These are phyloP conservation scores for Gossypium gossypioides DNA, from an alignment of 441 rosid species.

Conservation along the genomic window DNA sequence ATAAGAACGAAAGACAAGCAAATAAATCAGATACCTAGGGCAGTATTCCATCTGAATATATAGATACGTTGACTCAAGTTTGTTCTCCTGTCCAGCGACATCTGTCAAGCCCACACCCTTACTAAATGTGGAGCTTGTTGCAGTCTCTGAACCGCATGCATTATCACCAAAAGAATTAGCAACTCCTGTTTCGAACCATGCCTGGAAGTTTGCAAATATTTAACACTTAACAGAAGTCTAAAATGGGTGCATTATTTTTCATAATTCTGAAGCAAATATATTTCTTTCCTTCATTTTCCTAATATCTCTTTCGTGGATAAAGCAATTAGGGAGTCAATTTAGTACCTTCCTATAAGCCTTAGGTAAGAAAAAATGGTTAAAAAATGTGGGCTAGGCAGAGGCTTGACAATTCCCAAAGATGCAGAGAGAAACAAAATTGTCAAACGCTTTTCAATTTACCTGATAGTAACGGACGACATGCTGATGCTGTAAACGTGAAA, in stretches of 20 bases:
- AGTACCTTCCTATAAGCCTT: neutral
- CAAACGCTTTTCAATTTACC: slow-evolving; percentile 30
- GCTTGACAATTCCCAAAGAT: slow-evolving; percentile 2
- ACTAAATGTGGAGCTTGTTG: slow-evolving; percentile 59
- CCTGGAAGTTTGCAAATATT: slow-evolving; percentile 51
- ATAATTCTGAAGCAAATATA: neutral
- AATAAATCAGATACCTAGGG: slow-evolving; percentile 53
- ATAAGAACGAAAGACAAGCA: neutral
- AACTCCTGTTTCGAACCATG: slow-evolving; percentile 95
- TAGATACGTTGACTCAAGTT: slow-evolving; percentile 70
- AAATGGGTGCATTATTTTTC: neutral
- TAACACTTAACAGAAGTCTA: slow-evolving; percentile 19
- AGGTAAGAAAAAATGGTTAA: neutral
- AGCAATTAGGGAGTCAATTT: neutral
- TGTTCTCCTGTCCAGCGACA: slow-evolving; percentile 51
- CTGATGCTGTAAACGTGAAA: slow-evolving; percentile 93
- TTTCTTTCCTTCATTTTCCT: neutral
- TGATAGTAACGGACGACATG: slow-evolving; percentile 99
- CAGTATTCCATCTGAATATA: slow-evolving; percentile 98
- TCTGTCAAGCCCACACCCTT: slow-evolving; percentile 49
- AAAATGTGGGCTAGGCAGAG: neutral
- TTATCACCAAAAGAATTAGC: slow-evolving; percentile 52
- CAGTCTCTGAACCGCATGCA: slow-evolving; percentile 68
- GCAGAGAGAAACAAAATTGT: slow-evolving; percentile 4
- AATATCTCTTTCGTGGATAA: neutral